Base-by-base conservation (phyloP, 768 basidiomycete species). In the Lyophyllum semitale region DNA sequence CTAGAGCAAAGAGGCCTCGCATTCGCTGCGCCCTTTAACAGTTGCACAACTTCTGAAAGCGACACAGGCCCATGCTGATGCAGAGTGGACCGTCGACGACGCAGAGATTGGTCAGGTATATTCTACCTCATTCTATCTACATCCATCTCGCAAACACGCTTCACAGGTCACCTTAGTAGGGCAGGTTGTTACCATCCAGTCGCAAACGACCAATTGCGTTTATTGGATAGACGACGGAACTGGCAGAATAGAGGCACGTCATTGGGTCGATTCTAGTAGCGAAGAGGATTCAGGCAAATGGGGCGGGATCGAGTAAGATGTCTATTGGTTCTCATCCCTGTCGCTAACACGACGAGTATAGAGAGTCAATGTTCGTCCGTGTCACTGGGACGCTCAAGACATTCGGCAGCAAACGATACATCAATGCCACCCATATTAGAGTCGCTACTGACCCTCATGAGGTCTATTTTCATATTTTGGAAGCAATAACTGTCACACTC, bases 141-240 rank as follows among this genome's bases (percentile, higher is more conserved):
- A 26, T 22, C 13, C 40, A 13, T 23, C 40, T 29, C 8, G 33
- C 13, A 30, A 51, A 23, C n/a, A 40, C 18, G 9, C 8, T 47
- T 30, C 7, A 9, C 59, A 94, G 91, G 73, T 94, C 29, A 84
- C 88, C 0, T 61, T 92, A 40, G 87, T 94, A 3, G 93, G 83
- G 2, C 83, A 88, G 62, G 85, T 97, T 3, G 74, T 84, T 9
- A 82, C 84, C 17, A 76, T 91, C 26, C 78, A 86, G 55, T 73
- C 74, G 8, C 88, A 89, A 57, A 79, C 91, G 2, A 98, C 95
- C 2, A 94, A 95, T 62, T 83, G 82, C 53, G 83, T 87, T 32
- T 93, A 93, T 65, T 71, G 75, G 54, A 74, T 99, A 4, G 90
- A 95, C 55, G 96, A 99, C 68, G 93, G 95, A 12, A 91, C 91